Evolutionary conservation across 768 basidiomycete species (phyloP).

Genomic region (Mycena maculata): DNA sequence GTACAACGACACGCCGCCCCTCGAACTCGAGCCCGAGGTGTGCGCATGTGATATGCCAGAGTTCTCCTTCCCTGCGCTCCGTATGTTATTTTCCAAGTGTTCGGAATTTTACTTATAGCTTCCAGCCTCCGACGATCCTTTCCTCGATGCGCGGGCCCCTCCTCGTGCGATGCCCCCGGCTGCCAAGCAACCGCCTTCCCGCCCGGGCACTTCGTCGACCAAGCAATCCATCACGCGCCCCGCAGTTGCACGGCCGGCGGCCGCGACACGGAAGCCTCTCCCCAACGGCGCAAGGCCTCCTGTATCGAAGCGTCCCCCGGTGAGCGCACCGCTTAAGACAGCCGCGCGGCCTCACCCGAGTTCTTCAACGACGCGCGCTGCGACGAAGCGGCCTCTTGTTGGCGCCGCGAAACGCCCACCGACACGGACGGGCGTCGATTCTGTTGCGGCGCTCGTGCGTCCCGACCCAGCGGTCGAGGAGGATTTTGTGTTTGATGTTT

Average conservation of each 20-base stretch:
- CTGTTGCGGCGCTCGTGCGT: neutral
- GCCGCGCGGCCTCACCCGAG: too few relatives aligned
- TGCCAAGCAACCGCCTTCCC: neutral
- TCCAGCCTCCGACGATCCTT: constrained; percentile 44
- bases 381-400: too few relatives aligned
- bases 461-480: neutral
- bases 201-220: too few relatives aligned
- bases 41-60: constrained; percentile 46
- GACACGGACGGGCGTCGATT: too few relatives aligned
- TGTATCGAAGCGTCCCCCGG: too few relatives aligned
- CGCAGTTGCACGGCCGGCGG: neutral
- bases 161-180: neutral
- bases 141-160: constrained; percentile 19
- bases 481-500: constrained; percentile 17
- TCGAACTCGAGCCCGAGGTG: constrained; percentile 46
- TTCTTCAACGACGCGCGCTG: too few relatives aligned
- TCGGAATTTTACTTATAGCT: neutral
- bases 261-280: neutral
- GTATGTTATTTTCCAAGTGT: constrained; percentile 29
- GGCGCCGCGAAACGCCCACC: too few relatives aligned
- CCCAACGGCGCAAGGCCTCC: too few relatives aligned
- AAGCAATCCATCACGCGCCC: too few relatives aligned
- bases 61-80: constrained; percentile 43
- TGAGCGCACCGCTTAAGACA: too few relatives aligned
- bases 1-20: constrained; percentile 45